Conservation (phyloP, 129 eudicot species). For the Escallonia herrerae region DNA sequence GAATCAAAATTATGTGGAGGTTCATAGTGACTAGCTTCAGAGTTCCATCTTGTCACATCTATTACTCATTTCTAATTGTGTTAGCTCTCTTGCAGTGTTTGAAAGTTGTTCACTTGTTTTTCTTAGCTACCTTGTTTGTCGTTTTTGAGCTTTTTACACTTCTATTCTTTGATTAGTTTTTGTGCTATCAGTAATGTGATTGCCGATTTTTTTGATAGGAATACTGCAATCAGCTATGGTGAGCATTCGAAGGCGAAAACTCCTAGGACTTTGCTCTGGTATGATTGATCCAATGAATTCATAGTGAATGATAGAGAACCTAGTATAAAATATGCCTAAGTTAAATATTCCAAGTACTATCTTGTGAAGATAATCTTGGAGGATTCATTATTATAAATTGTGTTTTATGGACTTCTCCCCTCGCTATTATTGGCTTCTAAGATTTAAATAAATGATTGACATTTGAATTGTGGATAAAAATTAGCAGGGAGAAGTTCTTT, state of each 20-base stretch:
- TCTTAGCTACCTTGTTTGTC: not conserved
- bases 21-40: too few species aligned
- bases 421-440: too few species aligned
- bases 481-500: constrained; percentile 48
- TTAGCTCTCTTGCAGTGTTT: too few species aligned
- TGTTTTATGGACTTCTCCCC: constrained; percentile 1
- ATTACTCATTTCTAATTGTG: too few species aligned
- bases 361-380: not conserved
- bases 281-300: constrained; percentile 7
- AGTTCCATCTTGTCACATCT: too few species aligned
- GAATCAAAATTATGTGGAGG: too few species aligned
- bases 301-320: not conserved
- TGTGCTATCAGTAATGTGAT: too few species aligned
- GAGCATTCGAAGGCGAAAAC: constrained; percentile 97
- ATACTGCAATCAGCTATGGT: constrained; percentile 53
- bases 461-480: not conserved
- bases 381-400: not conserved
- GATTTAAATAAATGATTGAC: too few species aligned
- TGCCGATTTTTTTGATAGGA: constrained; percentile 4
- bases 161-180: not conserved
- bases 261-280: constrained; percentile 75
- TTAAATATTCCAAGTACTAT: not conserved
- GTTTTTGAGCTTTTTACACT: not conserved
- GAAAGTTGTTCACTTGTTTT: not conserved
- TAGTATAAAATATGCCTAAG: not conserved